These are phyloP conservation scores for Neocatenulostroma microsporum DNA, from an alignment of 2,329 filamentous ascomycete genomes.

Conservation along the genomic window DNA sequence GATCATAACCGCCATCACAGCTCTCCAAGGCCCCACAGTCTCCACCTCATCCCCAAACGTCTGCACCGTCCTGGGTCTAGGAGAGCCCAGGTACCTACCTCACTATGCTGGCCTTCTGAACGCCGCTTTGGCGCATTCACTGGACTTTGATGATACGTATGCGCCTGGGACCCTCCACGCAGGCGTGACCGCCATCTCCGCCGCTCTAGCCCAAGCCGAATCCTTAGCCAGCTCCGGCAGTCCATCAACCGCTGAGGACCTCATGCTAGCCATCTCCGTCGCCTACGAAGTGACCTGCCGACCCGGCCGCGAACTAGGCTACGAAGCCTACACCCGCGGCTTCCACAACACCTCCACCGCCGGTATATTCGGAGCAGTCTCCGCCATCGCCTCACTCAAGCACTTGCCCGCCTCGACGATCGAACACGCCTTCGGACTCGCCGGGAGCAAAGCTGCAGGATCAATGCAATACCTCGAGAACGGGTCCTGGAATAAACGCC, in stretches of 20 bases:
- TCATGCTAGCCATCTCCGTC: slow-evolving; percentile 29
- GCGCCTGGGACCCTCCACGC: slow-evolving; percentile 36
- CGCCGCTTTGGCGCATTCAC: slow-evolving; percentile 36
- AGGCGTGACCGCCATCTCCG: slow-evolving; percentile 35
- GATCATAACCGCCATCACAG: slow-evolving; percentile 20
- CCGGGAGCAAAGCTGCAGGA: slow-evolving; percentile 32
- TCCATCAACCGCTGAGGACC: slow-evolving; percentile 10
- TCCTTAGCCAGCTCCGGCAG: slow-evolving; percentile 9
- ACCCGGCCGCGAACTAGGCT: slow-evolving; percentile 28
- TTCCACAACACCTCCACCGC: slow-evolving; percentile 33
- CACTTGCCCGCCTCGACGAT: slow-evolving; percentile 18
- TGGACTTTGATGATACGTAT: slow-evolving; percentile 42
- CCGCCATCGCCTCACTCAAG: slow-evolving; percentile 27
- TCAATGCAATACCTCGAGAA: slow-evolving; percentile 35
- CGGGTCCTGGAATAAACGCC: slow-evolving; percentile 33
- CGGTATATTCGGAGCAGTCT: slow-evolving; percentile 32
- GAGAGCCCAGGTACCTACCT: slow-evolving; percentile 26
- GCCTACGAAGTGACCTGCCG: slow-evolving; percentile 31
- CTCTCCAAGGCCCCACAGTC: slow-evolving; percentile 18
- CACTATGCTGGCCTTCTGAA: slow-evolving; percentile 38
- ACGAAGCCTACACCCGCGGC: slow-evolving; percentile 29
- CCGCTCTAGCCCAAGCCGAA: slow-evolving; percentile 30
- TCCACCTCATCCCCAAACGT: slow-evolving; percentile 12
- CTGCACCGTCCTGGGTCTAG: slow-evolving; percentile 31
- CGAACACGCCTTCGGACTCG: slow-evolving; percentile 32